phyloP scores from a whole-genome alignment of 331 rosid genomes.

The Telfairia occidentalis region DNA sequence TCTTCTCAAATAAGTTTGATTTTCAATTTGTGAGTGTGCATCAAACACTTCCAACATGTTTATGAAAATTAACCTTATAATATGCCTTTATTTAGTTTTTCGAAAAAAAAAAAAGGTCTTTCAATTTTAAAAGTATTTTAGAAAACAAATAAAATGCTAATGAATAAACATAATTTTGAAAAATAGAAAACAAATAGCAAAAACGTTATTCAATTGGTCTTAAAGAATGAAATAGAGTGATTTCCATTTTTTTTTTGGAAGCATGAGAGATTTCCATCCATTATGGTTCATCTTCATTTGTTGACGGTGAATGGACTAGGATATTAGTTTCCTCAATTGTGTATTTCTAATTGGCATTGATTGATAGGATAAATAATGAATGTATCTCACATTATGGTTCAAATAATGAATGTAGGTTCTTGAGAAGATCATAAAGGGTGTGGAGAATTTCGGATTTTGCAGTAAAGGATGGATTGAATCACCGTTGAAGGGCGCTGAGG shows the following conservation, averaged over 20 bases:
- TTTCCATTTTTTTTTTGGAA: too few relatives aligned
- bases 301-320: background rate
- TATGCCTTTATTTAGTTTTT: too few relatives aligned
- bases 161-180: background rate
- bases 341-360: background rate
- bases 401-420: slow-evolving; percentile 42
- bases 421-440: slow-evolving; percentile 69
- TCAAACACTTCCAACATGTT: too few relatives aligned
- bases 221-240: background rate
- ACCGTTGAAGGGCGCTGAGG: slow-evolving; percentile 91
- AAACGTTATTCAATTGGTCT: background rate
- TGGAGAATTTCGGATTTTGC: slow-evolving; percentile 66
- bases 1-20: too few relatives aligned
- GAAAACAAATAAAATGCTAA: background rate
- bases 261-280: background rate
- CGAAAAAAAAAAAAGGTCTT: too few relatives aligned
- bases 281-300: background rate
- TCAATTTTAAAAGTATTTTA: background rate
- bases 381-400: background rate
- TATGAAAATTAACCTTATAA: too few relatives aligned
- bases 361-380: background rate
- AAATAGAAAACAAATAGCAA: background rate
- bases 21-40: too few relatives aligned
- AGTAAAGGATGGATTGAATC: slow-evolving; percentile 80
- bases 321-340: background rate